Evolutionary conservation across 106 monocot genomes (phyloP), one percentile per base, ranked within the genome.

Genomic region (Acorus calamus): DNA sequence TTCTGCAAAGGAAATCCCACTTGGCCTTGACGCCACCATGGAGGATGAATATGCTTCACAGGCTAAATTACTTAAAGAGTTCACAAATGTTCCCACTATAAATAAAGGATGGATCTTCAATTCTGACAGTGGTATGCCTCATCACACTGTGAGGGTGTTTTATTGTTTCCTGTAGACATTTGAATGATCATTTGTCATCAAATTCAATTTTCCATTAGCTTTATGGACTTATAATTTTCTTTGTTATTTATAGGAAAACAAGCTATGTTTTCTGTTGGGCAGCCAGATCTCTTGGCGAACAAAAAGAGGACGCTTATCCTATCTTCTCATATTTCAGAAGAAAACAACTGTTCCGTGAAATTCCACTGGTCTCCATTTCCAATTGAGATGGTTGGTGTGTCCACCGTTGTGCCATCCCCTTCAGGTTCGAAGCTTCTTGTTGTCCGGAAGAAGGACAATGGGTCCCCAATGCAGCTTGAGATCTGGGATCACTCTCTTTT

Each of bases 321-420:
- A 12, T 88, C 82, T 46, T 76, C 96, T 69, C 74, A 85, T 69
- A 83, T 98, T 61, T 80, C 74, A 50, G 78, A 77, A 55, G 49
- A 57, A n/a, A 51, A 8, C 53, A 71, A 80, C 44, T 52, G 63
- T 43, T 58, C 85, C 72, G 77, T 83, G 50, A 68, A 73, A 12
- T 98, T 92, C 63, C 64, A 83, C 4, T 92, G 96, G 96, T 83
- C 91, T 57, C 79, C 91, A 8, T 98, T 98, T 83, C 96, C 96
- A 14, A 62, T 83, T 62, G 91, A 98, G 76, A 83, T 98, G 78
- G 59, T 50, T 44, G 96, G 79, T 42, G 83, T 83, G 51, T 85
- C 91, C 4, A 60, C 83, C 46, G 62, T 98, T 56, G 65, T 92
- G 74, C 91, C 96, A 59, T 98, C 96, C 55, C 91, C 85, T 14